A percentile compares a stretch with the other conserved stretches of the same genome.
Conservation (phyloP, 306 rosid species). For the Pyrus communis region DNA sequence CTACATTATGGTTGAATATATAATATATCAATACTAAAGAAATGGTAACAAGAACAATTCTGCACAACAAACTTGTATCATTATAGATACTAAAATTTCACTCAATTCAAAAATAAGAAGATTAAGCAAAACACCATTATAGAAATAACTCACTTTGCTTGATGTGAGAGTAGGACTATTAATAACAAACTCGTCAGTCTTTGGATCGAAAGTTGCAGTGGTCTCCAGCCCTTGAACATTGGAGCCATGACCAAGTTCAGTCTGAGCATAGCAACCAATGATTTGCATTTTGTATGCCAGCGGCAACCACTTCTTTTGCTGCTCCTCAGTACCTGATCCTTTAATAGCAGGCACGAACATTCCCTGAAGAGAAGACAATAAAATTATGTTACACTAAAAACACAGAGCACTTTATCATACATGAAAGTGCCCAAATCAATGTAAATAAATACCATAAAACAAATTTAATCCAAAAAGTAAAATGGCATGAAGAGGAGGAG, state of each 20-base stretch:
- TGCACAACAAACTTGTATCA: neutral
- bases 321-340: conserved; percentile 91
- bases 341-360: conserved; percentile 87
- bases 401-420: conserved; percentile 1
- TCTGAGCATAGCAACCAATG: conserved; percentile 98
- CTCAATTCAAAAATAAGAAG: neutral
- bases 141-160: conserved; percentile 65
- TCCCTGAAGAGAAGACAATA: conserved; percentile 43
- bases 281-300: conserved; percentile 87
- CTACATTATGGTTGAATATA: neutral
- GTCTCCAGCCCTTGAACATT: conserved; percentile 99
- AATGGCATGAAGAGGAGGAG: conserved; percentile 7
- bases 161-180: conserved; percentile 93
- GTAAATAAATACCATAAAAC: neutral
- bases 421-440: neutral
- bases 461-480: neutral
- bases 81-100: conserved; percentile 1
- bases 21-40: neutral
- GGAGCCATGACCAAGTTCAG: conserved; percentile 98
- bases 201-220: conserved; percentile 85
- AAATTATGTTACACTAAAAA: neutral
- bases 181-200: conserved; percentile 74
- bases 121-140: neutral
- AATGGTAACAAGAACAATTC: neutral
- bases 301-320: conserved; percentile 84